phyloP scores from a whole-genome alignment of 1,284 basidiomycete genomes.

The Neolentinus lepideus region DNA sequence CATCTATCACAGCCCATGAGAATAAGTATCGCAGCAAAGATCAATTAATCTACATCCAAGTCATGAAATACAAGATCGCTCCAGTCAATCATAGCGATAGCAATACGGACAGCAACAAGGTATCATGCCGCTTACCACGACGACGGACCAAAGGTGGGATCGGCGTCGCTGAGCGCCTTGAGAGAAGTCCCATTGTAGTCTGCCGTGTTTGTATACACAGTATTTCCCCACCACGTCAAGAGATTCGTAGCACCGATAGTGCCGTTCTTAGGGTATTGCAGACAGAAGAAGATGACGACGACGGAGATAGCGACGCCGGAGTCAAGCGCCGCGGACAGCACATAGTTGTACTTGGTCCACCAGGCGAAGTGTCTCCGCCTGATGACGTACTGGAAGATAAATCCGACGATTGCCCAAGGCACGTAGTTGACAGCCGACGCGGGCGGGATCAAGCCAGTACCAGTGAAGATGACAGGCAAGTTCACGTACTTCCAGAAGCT shows the following conservation, averaged over 20 bases:
- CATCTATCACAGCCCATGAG: background rate
- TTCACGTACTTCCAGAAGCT: slow-evolving; percentile 39
- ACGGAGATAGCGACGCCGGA: slow-evolving; percentile 53
- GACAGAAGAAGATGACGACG: slow-evolving; percentile 58
- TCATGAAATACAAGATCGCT: background rate
- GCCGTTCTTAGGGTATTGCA: slow-evolving; percentile 62
- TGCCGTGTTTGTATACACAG: slow-evolving; percentile 35
- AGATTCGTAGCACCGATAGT: slow-evolving; percentile 47
- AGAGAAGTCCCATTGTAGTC: slow-evolving; percentile 28
- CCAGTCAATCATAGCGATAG: background rate
- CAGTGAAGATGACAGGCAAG: slow-evolving; percentile 47
- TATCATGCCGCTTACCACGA: slow-evolving; percentile 3
- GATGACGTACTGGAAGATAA: slow-evolving; percentile 49
- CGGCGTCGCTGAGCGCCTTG: slow-evolving; percentile 20
- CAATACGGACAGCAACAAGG: background rate
- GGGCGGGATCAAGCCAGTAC: slow-evolving; percentile 44
- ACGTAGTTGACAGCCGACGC: slow-evolving; percentile 39
- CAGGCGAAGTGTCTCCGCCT: slow-evolving; percentile 41
- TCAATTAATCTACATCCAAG: background rate
- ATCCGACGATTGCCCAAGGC: slow-evolving; percentile 42
- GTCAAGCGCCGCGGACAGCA: slow-evolving; percentile 52
- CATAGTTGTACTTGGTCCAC: slow-evolving; percentile 56
- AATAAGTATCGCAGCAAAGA: background rate
- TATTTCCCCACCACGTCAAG: slow-evolving; percentile 70
- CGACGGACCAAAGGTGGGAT: slow-evolving; percentile 28